Percentiles rank a stretch among this genome's conserved stretches.
phyloP scores from a whole-genome alignment of 305 asterid species.

The Fraxinus sp. region DNA sequence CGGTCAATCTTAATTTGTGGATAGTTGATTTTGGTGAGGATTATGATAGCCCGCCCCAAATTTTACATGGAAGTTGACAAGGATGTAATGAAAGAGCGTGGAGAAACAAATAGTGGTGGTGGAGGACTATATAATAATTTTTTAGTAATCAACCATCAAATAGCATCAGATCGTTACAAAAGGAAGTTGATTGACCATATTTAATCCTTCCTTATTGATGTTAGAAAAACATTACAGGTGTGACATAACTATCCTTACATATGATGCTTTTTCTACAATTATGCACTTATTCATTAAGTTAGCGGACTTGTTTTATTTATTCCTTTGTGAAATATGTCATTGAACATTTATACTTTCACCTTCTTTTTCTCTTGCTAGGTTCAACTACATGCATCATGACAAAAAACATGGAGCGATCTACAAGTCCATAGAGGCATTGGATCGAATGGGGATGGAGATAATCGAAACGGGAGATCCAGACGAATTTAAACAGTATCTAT shows the following conservation, averaged over 20 bases:
- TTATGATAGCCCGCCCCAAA: background rate
- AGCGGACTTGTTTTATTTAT: background rate
- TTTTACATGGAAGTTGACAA: background rate
- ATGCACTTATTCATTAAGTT: background rate
- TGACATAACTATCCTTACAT: background rate
- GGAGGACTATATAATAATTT: background rate
- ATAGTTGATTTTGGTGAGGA: background rate
- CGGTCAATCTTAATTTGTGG: background rate
- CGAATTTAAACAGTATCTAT: constrained; percentile 75
- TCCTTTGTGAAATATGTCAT: background rate
- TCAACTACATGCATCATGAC: constrained; percentile 73
- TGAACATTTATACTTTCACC: background rate
- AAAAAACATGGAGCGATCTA: constrained; percentile 79
- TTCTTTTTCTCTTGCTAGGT: constrained; percentile 56
- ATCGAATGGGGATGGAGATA: constrained; percentile 87
- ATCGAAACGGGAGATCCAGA: constrained; percentile 92
- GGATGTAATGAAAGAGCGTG: background rate
- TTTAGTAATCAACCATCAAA: background rate
- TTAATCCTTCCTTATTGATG: background rate
- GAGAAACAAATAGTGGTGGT: background rate
- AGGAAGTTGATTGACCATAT: background rate
- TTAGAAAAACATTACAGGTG: background rate
- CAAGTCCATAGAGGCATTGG: constrained; percentile 91
- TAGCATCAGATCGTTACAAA: background rate
- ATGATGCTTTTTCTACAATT: background rate